Base-by-base conservation (phyloP, 148 eudicot species). In the Talinum fruticosum region DNA sequence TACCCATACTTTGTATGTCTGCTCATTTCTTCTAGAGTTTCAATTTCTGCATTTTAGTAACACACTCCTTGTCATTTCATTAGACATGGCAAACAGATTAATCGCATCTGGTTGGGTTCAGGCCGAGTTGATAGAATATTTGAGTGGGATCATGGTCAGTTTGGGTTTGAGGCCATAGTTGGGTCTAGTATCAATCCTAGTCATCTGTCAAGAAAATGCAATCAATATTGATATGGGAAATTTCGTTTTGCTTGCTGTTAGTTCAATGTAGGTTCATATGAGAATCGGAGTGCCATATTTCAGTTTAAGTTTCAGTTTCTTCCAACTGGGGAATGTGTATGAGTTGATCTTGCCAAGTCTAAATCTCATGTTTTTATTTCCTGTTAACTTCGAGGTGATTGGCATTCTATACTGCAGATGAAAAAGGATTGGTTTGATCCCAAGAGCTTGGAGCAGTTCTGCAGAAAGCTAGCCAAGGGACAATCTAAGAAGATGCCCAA, bases 1-100 rank as follows among this genome's bases (percentile, higher is more conserved):
- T 87, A 82, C 82, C 87, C 86, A 28, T 80, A 81, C 67, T 88
- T 88, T 74, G 93, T 90, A 72, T 73, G 93, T 84, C 54, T 13
- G 72, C 57, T 24, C 1, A 37, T 45, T 12, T 35, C 45, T 69
- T 37, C 6, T 37, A 13, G 8, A 36, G 29, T n/a, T 69, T 10
- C 51, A 2, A 8, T 24, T 41, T 38, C 30, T 13, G 7, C 32
- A 69, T 69, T 19, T 59, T 69, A 2, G 6, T 37, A 23, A 44
- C 38, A 23, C 21, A 2, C 34, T 44, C 73, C 15, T 37, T 38
- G 23, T 5, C 18, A 71, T 29, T 41, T 44, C 29, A 59, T 8
- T n/a, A 59, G 29, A 24, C 28, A 54, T 6, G 28, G 64, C 64
- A 57, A 21, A 57, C 64, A 57, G 26, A 10, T n/a, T 10, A n/a